phyloP scores from a whole-genome alignment of 192 early-diverging fungal species.

The Backusella parvicylindrica region DNA sequence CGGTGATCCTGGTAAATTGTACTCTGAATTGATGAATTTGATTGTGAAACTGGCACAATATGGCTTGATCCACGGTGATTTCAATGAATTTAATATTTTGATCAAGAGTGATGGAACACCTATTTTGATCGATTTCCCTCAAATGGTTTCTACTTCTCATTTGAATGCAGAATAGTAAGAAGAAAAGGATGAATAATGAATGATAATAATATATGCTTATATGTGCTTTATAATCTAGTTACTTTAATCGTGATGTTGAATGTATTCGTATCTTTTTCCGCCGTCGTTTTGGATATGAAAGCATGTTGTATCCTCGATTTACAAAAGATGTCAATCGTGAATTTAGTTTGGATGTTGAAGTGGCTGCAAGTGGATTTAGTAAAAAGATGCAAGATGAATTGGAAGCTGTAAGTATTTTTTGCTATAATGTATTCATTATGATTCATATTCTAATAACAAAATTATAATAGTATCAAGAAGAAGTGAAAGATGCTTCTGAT shows the following conservation, averaged over 20 bases:
- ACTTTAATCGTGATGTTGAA: slow-evolving; percentile 98
- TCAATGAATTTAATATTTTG: slow-evolving; percentile 99
- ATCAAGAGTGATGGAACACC: slow-evolving; percentile 79
- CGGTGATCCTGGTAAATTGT: slow-evolving; percentile 87
- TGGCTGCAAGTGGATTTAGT: slow-evolving; percentile 94
- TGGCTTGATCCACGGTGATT: slow-evolving; percentile 98
- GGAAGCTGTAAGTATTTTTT: slow-evolving; percentile 55
- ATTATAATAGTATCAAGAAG: slow-evolving; percentile 28
- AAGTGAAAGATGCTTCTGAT: slow-evolving; percentile 19
- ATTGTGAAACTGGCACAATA: slow-evolving; percentile 92
- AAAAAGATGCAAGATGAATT: slow-evolving; percentile 88
- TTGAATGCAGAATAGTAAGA: slow-evolving; percentile 84
- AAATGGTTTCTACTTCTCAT: slow-evolving; percentile 99
- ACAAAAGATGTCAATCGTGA: slow-evolving; percentile 74
- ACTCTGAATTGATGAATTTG: slow-evolving; percentile 92
- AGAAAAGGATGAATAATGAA: no score
- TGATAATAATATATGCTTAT: neutral
- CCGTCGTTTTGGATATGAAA: slow-evolving; percentile 89
- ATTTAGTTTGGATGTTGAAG: slow-evolving; percentile 92
- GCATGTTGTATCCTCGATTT: slow-evolving; percentile 89
- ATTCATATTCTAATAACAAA: neutral
- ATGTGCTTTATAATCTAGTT: slow-evolving; percentile 36
- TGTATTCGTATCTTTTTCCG: slow-evolving; percentile 96
- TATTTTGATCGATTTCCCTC: slow-evolving; percentile 97
- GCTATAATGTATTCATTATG: neutral